A percentile compares a stretch with the other conserved stretches of the same genome.
These are phyloP conservation scores for Penicillium sp. DNA, from an alignment of 2,329 filamentous ascomycete genomes.

Conservation along the genomic window DNA sequence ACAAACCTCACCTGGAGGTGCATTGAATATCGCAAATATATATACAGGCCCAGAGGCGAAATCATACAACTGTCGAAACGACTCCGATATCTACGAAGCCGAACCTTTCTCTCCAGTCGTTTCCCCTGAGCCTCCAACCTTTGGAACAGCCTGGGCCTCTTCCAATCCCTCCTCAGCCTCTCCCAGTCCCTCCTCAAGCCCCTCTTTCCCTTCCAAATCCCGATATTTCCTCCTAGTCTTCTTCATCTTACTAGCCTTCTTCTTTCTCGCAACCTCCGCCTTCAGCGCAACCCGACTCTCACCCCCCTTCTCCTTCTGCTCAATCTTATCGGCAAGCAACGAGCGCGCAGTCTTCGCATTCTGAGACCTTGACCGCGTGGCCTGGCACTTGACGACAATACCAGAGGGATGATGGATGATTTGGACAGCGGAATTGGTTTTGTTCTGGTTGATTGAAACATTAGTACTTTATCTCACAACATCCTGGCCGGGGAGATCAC, in stretches of 20 bases:
- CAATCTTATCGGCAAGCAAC: slow-evolving; percentile 74
- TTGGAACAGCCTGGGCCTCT: not conserved
- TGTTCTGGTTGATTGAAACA: slow-evolving; percentile 63
- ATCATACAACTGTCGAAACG: not conserved
- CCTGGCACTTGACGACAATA: slow-evolving; percentile 91
- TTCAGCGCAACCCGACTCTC: slow-evolving; percentile 80
- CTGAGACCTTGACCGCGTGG: slow-evolving; percentile 79
- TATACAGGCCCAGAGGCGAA: not conserved
- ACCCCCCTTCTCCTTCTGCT: slow-evolving; percentile 71
- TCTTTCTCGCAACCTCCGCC: slow-evolving; percentile 72
- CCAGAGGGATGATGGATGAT: slow-evolving; percentile 87
- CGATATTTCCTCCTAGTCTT: slow-evolving; percentile 48
- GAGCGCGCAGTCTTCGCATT: slow-evolving; percentile 83
- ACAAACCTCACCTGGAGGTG: not conserved
- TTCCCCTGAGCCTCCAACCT: not conserved
- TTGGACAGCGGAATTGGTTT: slow-evolving; percentile 93
- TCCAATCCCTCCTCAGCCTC: not conserved
- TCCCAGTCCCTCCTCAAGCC: slow-evolving; percentile 1
- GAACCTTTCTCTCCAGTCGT: not conserved
- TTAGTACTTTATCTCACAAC: slow-evolving; percentile 1
- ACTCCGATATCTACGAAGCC: not conserved
- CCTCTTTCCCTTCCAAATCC: slow-evolving; percentile 30
- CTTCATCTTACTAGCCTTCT: slow-evolving; percentile 46
- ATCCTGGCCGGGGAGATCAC: slow-evolving; percentile 12
- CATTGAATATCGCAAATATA: not conserved